Evolutionary conservation across 2,329 filamentous ascomycete genomes (phyloP), one percentile per base, ranked within the genome.

Genomic region (Cercospora beticola): DNA sequence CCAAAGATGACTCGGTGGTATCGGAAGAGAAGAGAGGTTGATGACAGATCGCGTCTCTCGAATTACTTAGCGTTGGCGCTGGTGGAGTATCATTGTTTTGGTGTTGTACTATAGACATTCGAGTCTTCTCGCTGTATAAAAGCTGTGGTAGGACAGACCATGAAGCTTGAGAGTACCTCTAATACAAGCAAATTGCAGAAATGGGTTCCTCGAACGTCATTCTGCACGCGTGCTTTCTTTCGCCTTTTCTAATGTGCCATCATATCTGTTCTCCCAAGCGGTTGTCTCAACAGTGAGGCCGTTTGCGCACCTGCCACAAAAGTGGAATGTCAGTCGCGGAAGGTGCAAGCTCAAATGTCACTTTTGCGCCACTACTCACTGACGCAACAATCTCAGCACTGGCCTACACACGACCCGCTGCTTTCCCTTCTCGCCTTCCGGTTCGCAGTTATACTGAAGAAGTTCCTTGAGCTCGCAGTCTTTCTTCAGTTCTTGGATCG

Each of bases 261-360:
- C 74, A 62, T 76, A 76, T 76, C 78, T 73, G 26, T 77, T 82
- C 75, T 89, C 87, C 86, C 86, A 88, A 60, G 83, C 81, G 40
- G 88, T 90, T 36, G 87, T 89, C 77, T 90, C 88, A 14, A 89
- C 85, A 58, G 83, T 86, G 73, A 88, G 76, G 21, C 86, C 86
- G 73, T 83, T 81, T 28, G 82, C 83, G 76, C 87, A 85, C 72
- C 82, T 86, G 72, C 31, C 65, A 28, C 5, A 33, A 31, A 65
- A 63, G 23, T 26, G 12, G 10, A 28, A 18, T 56, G 63, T 75
- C 58, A 74, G 71, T 65, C 21, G 9, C 18, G 40, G 21, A 31
- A 28, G 33, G 12, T 46, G 21, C 62, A 58, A 30, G 21, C 14
- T 8, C 36, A 46, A 8, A 31, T 10, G 26, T 59, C 6, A 52